Evolutionary conservation across 805 yeast genomes (phyloP), one percentile per base, ranked within the genome.

Genomic region (Candida sonorensis): DNA sequence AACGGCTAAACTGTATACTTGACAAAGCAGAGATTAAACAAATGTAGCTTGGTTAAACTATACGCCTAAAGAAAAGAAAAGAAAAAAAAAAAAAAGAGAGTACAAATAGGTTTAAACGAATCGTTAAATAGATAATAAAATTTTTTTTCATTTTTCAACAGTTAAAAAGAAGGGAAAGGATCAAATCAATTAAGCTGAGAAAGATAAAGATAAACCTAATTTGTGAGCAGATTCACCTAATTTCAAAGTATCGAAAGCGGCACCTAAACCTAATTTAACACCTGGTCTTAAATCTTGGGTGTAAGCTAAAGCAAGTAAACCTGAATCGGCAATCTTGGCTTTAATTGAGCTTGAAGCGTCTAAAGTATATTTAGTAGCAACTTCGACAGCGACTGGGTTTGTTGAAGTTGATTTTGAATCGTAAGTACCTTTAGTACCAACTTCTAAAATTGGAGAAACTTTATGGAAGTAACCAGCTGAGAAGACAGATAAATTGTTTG

Each of bases 381-480:
- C 82, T 75, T 92, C 98, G 55, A 92, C 78, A 56, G 81, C 85
- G 53, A 88, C 96, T 57, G 77, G 80, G 62, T 80, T 72, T 51
- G 75, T 67, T 48, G 87, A 75, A 31, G 81, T 62, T 29, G 75
- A 60, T 63, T 76, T 73, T 44, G 95, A 78, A 70, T 87, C 95
- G 78, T 90, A 85, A 48, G 92, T 79, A 55, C 96, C 95, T 75
- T 84, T 88, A 57, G 97, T 95, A 71, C 97, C 98, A 53, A 87
- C 95, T 76, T 92, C 96, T 51, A 90, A 85, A 51, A 69, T 65
- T 47, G 94, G 84, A 52, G 87, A 76, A 44, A 92, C 94, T 66
- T 76, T 82, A 81, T 92, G 97, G 86, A 78, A 92, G 79, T 88
- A 87, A 51, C 95, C 90, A 51, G 96, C 96, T 42, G 94, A 72